Percentiles rank a stretch among this genome's conserved stretches.
Conservation (phyloP, 768 basidiomycete species). For the Pisolithus orientalis region DNA sequence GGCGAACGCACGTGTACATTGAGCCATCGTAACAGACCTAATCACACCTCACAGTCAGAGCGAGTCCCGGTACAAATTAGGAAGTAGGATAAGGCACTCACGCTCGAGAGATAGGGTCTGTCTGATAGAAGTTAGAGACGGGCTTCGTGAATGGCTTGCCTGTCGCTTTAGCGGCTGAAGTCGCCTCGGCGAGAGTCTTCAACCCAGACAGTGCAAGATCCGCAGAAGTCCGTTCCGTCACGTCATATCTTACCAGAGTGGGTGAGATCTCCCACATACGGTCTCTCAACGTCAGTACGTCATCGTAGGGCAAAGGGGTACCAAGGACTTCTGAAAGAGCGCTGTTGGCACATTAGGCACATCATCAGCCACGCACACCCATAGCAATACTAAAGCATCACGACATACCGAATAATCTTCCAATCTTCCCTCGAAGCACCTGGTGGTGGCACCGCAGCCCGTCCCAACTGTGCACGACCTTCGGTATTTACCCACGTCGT, state of each 20-base stretch:
- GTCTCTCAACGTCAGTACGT: slow-evolving; percentile 75
- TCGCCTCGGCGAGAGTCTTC: slow-evolving; percentile 45
- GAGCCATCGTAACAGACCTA: slow-evolving; percentile 94
- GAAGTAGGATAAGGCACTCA: slow-evolving; percentile 37
- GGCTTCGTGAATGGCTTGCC: slow-evolving; percentile 67
- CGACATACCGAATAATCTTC: slow-evolving; percentile 83
- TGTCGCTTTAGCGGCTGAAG: slow-evolving; percentile 50
- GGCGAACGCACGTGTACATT: slow-evolving; percentile 83
- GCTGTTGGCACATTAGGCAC: slow-evolving; percentile 30
- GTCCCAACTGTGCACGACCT: slow-evolving; percentile 84
- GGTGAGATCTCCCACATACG: slow-evolving; percentile 97
- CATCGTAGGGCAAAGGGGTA: slow-evolving; percentile 80
- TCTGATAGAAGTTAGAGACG: slow-evolving; percentile 92
- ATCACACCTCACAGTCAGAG: not conserved
- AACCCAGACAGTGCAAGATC: slow-evolving; percentile 72
- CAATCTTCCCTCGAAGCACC: slow-evolving; percentile 94
- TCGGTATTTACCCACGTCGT: slow-evolving; percentile 97
- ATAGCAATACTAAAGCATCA: not conserved
- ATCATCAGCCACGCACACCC: not conserved
- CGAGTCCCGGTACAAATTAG: not conserved
- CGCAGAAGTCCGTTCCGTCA: slow-evolving; percentile 65
- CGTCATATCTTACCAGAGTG: slow-evolving; percentile 79
- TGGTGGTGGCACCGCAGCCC: slow-evolving; percentile 91
- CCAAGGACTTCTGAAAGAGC: slow-evolving; percentile 89
- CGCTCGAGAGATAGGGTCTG: slow-evolving; percentile 92